Conservation (phyloP, 129 eudicot genomes). For the Helianthus annuus region DNA sequence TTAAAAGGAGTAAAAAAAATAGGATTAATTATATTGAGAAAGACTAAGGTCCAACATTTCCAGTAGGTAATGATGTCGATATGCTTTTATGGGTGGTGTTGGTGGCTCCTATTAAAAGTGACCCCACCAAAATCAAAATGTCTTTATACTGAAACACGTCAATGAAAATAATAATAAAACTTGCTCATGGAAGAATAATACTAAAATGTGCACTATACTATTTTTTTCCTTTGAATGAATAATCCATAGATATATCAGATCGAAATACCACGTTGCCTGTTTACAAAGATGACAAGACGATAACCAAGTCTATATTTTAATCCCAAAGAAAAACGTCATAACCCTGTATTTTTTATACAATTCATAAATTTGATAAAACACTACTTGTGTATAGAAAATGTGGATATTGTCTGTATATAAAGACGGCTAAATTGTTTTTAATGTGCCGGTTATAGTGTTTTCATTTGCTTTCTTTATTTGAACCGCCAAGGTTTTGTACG, state of each 20-base stretch:
- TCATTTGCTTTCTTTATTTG: too few relatives aligned
- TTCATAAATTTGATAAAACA: not conserved
- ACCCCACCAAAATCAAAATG: conserved; percentile 48
- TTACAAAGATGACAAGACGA: conserved; percentile 9
- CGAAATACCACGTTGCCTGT: conserved; percentile 11
- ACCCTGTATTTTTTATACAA: not conserved
- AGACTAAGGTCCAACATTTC: not conserved
- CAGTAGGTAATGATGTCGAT: not conserved
- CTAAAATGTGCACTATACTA: not conserved
- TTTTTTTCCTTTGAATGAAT: not conserved
- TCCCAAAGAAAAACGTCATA: conserved; percentile 15
- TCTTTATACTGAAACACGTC: conserved; percentile 18
- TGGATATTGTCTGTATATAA: not conserved
- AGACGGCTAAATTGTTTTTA: not conserved
- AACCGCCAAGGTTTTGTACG: too few relatives aligned
- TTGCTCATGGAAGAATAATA: not conserved
- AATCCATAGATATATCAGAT: not conserved
- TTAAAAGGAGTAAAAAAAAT: not conserved
- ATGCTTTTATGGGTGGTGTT: not conserved
- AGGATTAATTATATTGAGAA: not conserved
- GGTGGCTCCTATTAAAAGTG: conserved; percentile 48
- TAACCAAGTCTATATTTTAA: conserved; percentile 3
- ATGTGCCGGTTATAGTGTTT: not conserved
- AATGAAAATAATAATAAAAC: not conserved
- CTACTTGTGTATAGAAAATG: not conserved